Evolutionary conservation across 345 rosid genomes (phyloP), one percentile per base, ranked within the genome.

Genomic region (Erodium maritimum): DNA sequence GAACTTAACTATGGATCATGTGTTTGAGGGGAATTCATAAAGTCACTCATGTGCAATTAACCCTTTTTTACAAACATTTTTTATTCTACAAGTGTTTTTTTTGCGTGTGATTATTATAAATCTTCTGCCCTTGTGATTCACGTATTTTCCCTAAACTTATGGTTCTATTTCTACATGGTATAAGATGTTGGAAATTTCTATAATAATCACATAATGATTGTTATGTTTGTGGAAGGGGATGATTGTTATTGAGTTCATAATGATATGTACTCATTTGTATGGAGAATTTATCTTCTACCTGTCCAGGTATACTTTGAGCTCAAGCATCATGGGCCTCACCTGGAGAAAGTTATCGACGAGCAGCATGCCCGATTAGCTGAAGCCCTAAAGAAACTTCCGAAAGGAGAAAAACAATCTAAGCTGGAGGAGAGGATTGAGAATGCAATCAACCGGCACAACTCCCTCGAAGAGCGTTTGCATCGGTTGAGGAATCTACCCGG

Each of bases 291-390:
- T 66, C 17, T 16, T 34, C 54, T 5, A 25, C 18, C 33, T 57
- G n/a, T 65, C 21, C 54, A 93, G 99, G 96, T 93, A 51, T 73
- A 71, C 72, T 93, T 85, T 69, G 91, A 85, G 84, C 75, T 87
- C 66, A 81, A 89, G 77, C 88, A 90, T 76, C 96, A 85, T 73
- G 88, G 82, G 50, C 90, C 96, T 56, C 96, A 83, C 65, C 65
- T 85, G 69, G 85, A 83, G 79, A 82, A 79, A 71, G 79, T 93
- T 56, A 67, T 90, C 19, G 90, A 82, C 56, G 90, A 82, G 63
- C 95, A 82, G 74, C 84, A 75, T 48, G 66, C 77, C 58, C 90
- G 88, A 33, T 58, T 87, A 57, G 57, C 62, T 23, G 93, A 80
- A 65, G 88, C 90, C 50, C 75, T 73, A 60, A 71, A 73, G 71